These are phyloP conservation scores for Fusarium sp. DNA, from an alignment of 2,329 filamentous ascomycete species.

Conservation along the genomic window DNA sequence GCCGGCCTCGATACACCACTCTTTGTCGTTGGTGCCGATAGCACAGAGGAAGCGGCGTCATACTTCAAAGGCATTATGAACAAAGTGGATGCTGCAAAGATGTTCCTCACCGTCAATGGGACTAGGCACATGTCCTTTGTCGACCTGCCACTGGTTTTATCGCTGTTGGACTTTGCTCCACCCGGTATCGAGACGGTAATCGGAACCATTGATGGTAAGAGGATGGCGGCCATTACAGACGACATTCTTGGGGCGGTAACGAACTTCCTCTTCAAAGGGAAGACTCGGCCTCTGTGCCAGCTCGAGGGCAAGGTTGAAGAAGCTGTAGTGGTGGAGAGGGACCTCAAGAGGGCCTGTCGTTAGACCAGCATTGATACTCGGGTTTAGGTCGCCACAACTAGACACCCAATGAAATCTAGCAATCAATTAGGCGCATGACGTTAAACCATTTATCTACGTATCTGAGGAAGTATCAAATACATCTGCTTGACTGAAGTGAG, in stretches of 20 bases:
- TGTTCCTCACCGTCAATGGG: conserved; percentile 7
- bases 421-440: not conserved
- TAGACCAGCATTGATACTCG: not conserved
- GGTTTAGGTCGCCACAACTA: not conserved
- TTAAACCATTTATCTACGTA: too few species aligned
- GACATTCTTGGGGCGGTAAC: conserved; percentile 5
- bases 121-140: conserved; percentile 17
- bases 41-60: conserved; percentile 1
- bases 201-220: conserved; percentile 6
- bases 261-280: conserved; percentile 8
- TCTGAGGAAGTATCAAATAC: not conserved
- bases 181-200: not conserved
- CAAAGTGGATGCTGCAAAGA: conserved; percentile 11
- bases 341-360: not conserved
- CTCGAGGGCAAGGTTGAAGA: conserved; percentile 7
- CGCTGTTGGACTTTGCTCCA: conserved; percentile 1
- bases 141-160: conserved; percentile 26
- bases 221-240: not conserved
- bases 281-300: not conserved
- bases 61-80: conserved; percentile 1
- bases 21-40: conserved; percentile 5
- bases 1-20: conserved; percentile 37
- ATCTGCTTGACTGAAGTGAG: not conserved
- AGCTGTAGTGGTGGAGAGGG: conserved; percentile 1
- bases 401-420: not conserved